These are phyloP conservation scores for Oryza punctata DNA, from an alignment of 176 grass and related monocot genomes.

Conservation along the genomic window DNA sequence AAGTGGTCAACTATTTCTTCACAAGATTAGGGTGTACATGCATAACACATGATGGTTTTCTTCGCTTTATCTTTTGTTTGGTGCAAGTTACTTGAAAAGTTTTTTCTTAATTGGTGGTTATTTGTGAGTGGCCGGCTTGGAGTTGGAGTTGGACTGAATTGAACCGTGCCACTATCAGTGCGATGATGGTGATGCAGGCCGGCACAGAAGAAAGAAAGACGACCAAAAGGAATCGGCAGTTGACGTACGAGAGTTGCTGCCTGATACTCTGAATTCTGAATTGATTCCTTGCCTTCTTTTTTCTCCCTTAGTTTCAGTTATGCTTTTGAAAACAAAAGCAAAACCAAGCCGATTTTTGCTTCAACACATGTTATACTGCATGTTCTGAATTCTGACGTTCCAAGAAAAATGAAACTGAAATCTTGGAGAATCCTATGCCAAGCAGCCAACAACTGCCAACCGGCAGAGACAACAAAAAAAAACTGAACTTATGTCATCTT, in stretches of 20 bases:
- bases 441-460: neutral
- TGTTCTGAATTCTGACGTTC: neutral
- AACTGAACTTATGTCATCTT: neutral
- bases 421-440: neutral
- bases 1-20: conserved; percentile 14
- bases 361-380: neutral
- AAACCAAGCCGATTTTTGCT: neutral
- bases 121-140: conserved; percentile 18
- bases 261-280: conserved; percentile 1
- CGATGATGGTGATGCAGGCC: conserved; percentile 44
- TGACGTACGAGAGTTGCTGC: conserved; percentile 42
- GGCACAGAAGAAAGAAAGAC: conserved; percentile 28
- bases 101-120: neutral
- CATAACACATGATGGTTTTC: neutral
- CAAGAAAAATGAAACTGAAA: neutral
- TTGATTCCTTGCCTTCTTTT: conserved; percentile 12
- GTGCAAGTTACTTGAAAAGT: conserved; percentile 49
- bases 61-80: conserved; percentile 50
- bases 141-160: conserved; percentile 21
- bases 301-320: neutral
- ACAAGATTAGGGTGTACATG: conserved; percentile 15
- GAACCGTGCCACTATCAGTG: conserved; percentile 41
- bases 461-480: neutral
- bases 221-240: conserved; percentile 44
- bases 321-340: neutral